phyloP scores from a whole-genome alignment of 306 rosid genomes.

The Ceratonia siliqua region DNA sequence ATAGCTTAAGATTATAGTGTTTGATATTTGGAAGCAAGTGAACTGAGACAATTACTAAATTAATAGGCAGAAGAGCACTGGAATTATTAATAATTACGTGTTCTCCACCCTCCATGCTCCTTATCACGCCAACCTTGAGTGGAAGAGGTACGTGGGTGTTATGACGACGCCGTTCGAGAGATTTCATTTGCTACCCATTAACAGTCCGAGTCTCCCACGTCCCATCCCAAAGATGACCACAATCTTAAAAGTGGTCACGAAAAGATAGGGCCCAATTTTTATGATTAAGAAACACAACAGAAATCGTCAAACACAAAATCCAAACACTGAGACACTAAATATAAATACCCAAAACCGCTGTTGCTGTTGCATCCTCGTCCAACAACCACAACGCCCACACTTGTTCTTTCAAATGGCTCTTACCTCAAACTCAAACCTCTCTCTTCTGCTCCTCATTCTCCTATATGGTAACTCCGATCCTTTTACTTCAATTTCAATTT shows the following conservation, averaged over 20 bases:
- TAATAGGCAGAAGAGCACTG: too few relatives aligned
- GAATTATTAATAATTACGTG: too few relatives aligned
- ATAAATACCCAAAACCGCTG: background rate
- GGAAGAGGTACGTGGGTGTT: too few relatives aligned
- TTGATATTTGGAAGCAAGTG: too few relatives aligned
- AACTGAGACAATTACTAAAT: too few relatives aligned
- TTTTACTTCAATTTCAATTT: background rate
- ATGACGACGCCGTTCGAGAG: too few relatives aligned
- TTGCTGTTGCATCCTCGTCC: background rate
- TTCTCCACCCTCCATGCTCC: too few relatives aligned
- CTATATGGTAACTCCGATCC: background rate
- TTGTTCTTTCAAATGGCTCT: background rate
- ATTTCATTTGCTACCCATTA: too few relatives aligned
- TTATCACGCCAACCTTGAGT: too few relatives aligned
- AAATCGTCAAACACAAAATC: background rate
- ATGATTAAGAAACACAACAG: background rate
- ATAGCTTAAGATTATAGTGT: too few relatives aligned
- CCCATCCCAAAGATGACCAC: conserved; percentile 8
- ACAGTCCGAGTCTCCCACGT: too few relatives aligned
- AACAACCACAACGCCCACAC: too few relatives aligned
- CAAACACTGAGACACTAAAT: background rate
- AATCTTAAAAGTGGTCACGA: background rate
- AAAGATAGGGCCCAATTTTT: background rate
- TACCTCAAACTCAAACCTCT: background rate
- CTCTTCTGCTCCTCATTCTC: background rate